Base-by-base conservation (phyloP, 352 stramenopile genomes). In the Albugo laibachii region DNA sequence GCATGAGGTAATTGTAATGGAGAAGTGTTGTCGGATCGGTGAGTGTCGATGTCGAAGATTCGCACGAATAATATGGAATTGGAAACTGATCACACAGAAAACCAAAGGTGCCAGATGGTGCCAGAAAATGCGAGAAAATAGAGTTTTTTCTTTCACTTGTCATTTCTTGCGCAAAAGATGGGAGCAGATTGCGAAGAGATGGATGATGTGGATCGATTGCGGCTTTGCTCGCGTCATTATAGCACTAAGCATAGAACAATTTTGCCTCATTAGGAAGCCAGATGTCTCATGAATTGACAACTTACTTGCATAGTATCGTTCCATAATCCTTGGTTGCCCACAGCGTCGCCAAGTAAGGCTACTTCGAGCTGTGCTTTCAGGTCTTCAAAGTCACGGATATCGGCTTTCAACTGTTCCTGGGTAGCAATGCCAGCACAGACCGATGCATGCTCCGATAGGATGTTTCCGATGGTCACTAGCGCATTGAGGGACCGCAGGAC, bases 1-100 rank as follows among this genome's bases (percentile, higher is more conserved):
- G 72, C 5, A 80, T 37, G 47, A 71, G 78, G 52, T 85, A 86
- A 49, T 86, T 88, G 63, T 84, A 85, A 12, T 82, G 57, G 13
- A 74, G 15, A 31, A 49, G 27, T 12, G 11, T 50, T 27, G 40
- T 24, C 12, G 8, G 16, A 16, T 31, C 8, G 24, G 3, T 8
- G 3, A 8, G 38, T 41, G 34, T 53, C n/a, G 12, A 19, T 21
- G 6, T 49, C 35, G 1, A 57, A 0, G 66, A 54, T 2, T 20
- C 13, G 41, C 72, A 91, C 0, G 67, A 59, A 43, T 81, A 79
- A 51, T 81, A 81, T 0, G 65, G 58, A 31, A 66, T 59, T 5
- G 77, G 72, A 40, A 71, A 84, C 12, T 57, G 52, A 13, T 63
- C 51, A 41, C 77, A 87, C 43, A 87, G 80, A 59, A 86, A 91